phyloP scores from a whole-genome alignment of 192 early-diverging fungal genomes.

The Diversispora epigaea region DNA sequence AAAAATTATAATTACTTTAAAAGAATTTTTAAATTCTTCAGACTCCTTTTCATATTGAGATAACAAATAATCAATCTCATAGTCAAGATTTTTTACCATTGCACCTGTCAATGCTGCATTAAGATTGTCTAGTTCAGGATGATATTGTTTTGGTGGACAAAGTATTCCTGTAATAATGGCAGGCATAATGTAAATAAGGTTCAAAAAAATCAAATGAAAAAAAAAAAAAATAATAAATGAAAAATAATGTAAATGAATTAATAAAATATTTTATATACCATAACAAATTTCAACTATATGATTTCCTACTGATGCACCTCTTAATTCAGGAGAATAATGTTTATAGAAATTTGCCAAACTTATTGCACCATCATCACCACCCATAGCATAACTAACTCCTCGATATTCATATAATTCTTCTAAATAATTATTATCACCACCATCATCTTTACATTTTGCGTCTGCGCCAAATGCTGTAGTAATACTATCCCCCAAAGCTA shows the following conservation, averaged over 20 bases:
- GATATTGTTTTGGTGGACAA: constrained; percentile 17
- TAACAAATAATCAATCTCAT: constrained; percentile 50
- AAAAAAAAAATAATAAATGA: too few relatives aligned
- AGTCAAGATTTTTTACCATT: constrained; percentile 43
- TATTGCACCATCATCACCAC: constrained; percentile 46
- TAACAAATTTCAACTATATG: constrained; percentile 55
- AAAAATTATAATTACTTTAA: not conserved
- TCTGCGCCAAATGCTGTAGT: constrained; percentile 55
- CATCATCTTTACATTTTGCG: constrained; percentile 25
- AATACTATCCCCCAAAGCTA: constrained; percentile 58
- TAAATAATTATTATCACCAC: constrained; percentile 4
- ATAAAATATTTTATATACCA: constrained; percentile 35
- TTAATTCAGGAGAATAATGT: constrained; percentile 38
- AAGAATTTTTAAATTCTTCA: not conserved
- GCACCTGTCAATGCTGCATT: constrained; percentile 63
- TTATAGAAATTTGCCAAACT: constrained; percentile 50
- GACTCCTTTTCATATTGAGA: constrained; percentile 33
- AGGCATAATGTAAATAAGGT: not conserved
- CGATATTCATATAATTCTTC: constrained; percentile 46
- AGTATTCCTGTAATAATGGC: not conserved
- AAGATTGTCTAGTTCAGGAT: constrained; percentile 17
- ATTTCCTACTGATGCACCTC: constrained; percentile 43
- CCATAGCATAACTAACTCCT: constrained; percentile 52
- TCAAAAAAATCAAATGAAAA: not conserved
- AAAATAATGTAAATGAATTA: too few relatives aligned